These are phyloP conservation scores for Hypoxylon sp. DNA, from an alignment of 2,329 filamentous ascomycete genomes.

Conservation along the genomic window DNA sequence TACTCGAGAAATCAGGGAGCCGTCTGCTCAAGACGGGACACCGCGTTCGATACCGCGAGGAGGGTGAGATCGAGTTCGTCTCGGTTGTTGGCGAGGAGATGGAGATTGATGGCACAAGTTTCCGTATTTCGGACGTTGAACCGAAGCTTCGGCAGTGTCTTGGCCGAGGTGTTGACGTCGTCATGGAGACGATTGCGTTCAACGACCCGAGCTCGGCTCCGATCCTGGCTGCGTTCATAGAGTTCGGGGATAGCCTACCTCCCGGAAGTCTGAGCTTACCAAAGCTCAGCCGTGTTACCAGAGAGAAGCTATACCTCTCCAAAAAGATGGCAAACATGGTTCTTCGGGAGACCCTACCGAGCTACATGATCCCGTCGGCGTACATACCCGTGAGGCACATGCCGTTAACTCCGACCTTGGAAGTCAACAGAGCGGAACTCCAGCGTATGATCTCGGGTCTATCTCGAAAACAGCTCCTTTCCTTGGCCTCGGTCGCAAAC, in stretches of 20 bases:
- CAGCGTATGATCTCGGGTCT: slow-evolving; percentile 54
- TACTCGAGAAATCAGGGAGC: slow-evolving; percentile 39
- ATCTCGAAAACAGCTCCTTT: slow-evolving; percentile 53
- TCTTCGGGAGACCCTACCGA: slow-evolving; percentile 50
- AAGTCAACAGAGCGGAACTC: slow-evolving; percentile 58
- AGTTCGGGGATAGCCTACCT: slow-evolving; percentile 53
- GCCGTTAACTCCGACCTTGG: slow-evolving; percentile 58
- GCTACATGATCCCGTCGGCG: slow-evolving; percentile 55
- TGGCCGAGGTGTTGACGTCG: slow-evolving; percentile 56
- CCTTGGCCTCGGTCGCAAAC: slow-evolving; percentile 51
- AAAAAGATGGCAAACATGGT: slow-evolving; percentile 55
- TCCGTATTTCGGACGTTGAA: slow-evolving; percentile 57
- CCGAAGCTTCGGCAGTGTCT: slow-evolving; percentile 56
- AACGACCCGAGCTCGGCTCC: slow-evolving; percentile 50
- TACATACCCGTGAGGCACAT: slow-evolving; percentile 59
- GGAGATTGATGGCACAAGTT: slow-evolving; percentile 49
- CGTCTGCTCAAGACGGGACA: slow-evolving; percentile 59
- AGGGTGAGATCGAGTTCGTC: slow-evolving; percentile 58
- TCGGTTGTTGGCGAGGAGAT: slow-evolving; percentile 53
- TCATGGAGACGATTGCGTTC: slow-evolving; percentile 58
- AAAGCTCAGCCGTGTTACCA: slow-evolving; percentile 50
- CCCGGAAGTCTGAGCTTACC: slow-evolving; percentile 50
- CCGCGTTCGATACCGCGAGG: slow-evolving; percentile 57
- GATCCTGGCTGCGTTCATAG: slow-evolving; percentile 58
- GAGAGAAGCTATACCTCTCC: slow-evolving; percentile 53